A percentile compares a stretch with the other conserved stretches of the same genome.
Conservation (phyloP, 1,284 basidiomycete species). For the Macrocystidia cucumis region DNA sequence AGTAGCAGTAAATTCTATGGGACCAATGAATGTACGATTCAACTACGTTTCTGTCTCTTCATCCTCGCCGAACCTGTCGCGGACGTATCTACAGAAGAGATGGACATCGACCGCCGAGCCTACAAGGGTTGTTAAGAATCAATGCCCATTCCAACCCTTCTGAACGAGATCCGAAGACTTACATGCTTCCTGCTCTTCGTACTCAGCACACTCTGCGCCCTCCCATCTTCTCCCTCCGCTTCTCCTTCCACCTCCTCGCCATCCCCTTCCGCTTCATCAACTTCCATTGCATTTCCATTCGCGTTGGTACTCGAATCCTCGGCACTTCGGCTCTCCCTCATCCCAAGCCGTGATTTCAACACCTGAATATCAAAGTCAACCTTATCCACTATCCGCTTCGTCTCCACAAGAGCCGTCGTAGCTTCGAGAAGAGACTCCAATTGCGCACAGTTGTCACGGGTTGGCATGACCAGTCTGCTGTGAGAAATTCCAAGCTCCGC, state of each 20-base stretch:
- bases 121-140: constrained; percentile 14
- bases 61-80: constrained; percentile 40
- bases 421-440: constrained; percentile 71
- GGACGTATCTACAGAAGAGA: constrained; percentile 60
- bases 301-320: constrained; percentile 22
- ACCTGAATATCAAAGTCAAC: constrained; percentile 79
- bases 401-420: constrained; percentile 70
- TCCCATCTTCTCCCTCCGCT: constrained; percentile 38
- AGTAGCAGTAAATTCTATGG: too few relatives aligned
- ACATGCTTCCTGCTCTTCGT: constrained; percentile 54
- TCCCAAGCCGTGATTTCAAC: constrained; percentile 59
- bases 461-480: constrained; percentile 85
- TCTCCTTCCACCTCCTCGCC: constrained; percentile 27
- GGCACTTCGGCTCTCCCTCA: constrained; percentile 34
- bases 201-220: constrained; percentile 62
- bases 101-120: constrained; percentile 54
- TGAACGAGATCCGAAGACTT: constrained; percentile 14
- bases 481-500: constrained; percentile 71
- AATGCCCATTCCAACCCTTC: background rate
- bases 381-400: constrained; percentile 83
- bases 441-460: constrained; percentile 66
- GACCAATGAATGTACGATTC: constrained; percentile 6
- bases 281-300: constrained; percentile 34
- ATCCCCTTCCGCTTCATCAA: constrained; percentile 36
- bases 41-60: constrained; percentile 53